These are phyloP conservation scores for Paraphoma chrysanthemicola DNA, from an alignment of 2,329 filamentous ascomycete species.

Conservation along the genomic window DNA sequence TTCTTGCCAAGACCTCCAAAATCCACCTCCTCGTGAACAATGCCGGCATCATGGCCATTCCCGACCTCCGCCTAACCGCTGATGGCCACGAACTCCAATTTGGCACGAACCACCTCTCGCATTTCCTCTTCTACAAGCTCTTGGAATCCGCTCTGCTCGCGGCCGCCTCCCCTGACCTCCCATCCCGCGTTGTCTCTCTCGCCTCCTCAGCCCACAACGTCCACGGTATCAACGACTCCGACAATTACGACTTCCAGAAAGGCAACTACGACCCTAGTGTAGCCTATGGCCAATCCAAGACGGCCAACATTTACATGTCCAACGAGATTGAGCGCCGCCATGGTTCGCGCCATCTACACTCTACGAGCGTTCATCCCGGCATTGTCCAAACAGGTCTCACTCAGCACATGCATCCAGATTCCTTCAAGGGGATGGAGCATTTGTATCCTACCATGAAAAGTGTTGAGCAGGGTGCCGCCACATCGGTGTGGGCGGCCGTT, in stretches of 20 bases:
- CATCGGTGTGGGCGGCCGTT: slow-evolving; percentile 44
- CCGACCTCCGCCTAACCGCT: slow-evolving; percentile 15
- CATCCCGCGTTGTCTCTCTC: slow-evolving; percentile 50
- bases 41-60: slow-evolving; percentile 39
- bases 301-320: slow-evolving; percentile 60
- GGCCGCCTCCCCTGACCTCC: slow-evolving; percentile 20
- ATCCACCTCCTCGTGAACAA: slow-evolving; percentile 27
- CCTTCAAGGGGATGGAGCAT: neutral
- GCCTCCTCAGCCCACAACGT: slow-evolving; percentile 44
- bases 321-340: slow-evolving; percentile 42
- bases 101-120: slow-evolving; percentile 55
- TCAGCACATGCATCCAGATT: slow-evolving; percentile 1
- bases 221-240: too few species aligned
- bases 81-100: slow-evolving; percentile 46
- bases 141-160: slow-evolving; percentile 49
- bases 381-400: slow-evolving; percentile 9
- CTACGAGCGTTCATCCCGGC: slow-evolving; percentile 35
- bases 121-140: slow-evolving; percentile 52
- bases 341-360: neutral
- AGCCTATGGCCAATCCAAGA: slow-evolving; percentile 59
- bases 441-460: slow-evolving; percentile 28
- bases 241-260: slow-evolving; percentile 42
- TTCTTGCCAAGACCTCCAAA: slow-evolving; percentile 10
- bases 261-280: slow-evolving; percentile 42
- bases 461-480: slow-evolving; percentile 49